Evolutionary conservation across 352 stramenopile genomes (phyloP).

Genomic region (Aphanomyces euteiches): DNA sequence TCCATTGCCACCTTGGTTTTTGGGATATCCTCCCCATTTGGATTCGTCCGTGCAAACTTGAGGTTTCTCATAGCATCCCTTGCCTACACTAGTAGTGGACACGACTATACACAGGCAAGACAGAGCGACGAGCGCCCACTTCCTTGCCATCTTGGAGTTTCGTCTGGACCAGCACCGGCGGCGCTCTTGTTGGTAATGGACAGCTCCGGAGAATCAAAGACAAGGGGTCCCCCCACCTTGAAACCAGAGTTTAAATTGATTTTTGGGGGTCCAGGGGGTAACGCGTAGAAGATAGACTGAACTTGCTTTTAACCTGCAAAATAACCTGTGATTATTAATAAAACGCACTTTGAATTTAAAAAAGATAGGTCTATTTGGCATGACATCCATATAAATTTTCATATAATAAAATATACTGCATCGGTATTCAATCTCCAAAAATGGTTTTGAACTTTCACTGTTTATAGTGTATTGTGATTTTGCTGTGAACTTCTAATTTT

Average conservation of each 20-base stretch:
- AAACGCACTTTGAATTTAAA: too few species aligned
- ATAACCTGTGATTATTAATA: too few species aligned
- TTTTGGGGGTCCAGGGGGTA: neutral
- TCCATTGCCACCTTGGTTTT: neutral
- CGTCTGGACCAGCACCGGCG: neutral
- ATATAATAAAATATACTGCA: too few species aligned
- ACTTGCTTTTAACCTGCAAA: too few species aligned
- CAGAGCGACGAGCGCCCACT: neutral
- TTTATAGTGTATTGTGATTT: too few species aligned
- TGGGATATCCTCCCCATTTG: conserved; percentile 6
- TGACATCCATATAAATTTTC: too few species aligned
- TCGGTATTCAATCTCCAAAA: too few species aligned
- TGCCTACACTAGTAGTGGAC: neutral
- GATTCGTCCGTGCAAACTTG: neutral
- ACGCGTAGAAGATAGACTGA: too few species aligned
- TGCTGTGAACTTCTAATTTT: too few species aligned
- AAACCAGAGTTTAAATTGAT: neutral
- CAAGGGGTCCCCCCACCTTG: neutral
- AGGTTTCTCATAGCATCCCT: neutral
- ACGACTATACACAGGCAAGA: neutral
- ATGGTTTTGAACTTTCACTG: too few species aligned
- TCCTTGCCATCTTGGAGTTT: neutral
- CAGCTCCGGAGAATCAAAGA: neutral
- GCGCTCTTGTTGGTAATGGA: conserved; percentile 14
- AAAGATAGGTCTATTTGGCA: too few species aligned